phyloP scores from a whole-genome alignment of 1,139 yeast genomes.

The Pichia inconspicua region DNA sequence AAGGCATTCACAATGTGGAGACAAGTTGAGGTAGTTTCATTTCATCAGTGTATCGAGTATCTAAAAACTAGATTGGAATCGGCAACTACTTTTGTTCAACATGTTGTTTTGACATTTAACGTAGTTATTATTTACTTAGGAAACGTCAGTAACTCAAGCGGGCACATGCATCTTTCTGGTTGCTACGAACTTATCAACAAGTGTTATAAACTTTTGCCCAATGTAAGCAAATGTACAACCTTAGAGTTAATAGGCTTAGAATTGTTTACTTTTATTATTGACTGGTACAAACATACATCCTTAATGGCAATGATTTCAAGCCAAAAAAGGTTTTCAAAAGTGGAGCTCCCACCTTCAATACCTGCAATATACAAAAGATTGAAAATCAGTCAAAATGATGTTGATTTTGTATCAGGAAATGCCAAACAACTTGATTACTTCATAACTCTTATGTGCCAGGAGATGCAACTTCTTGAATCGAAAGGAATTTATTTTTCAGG shows the following conservation, averaged over 20 bases:
- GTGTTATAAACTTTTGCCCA: conserved; percentile 1
- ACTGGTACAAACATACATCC: conserved; percentile 15
- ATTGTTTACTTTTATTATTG: conserved; percentile 10
- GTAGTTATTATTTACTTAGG: conserved; percentile 15
- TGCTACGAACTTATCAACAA: conserved; percentile 12
- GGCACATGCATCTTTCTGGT: conserved; percentile 17
- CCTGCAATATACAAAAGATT: neutral
- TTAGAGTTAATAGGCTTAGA: conserved; percentile 10
- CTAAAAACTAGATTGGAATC: conserved; percentile 9
- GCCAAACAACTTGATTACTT: conserved; percentile 5
- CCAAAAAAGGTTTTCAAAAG: conserved; percentile 11
- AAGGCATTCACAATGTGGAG: conserved; percentile 13
- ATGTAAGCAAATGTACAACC: neutral
- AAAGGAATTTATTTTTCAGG: conserved; percentile 13
- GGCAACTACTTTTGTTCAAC: conserved; percentile 10
- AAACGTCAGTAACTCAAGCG: conserved; percentile 13
- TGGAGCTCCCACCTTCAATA: neutral
- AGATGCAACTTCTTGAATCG: conserved; percentile 1
- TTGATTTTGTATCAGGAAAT: conserved; percentile 13
- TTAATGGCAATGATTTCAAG: conserved; percentile 9
- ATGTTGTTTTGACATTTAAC: conserved; percentile 13
- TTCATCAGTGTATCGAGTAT: conserved; percentile 14
- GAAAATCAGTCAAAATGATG: conserved; percentile 7
- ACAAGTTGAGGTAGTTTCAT: conserved; percentile 12
- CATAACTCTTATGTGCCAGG: conserved; percentile 2